Evolutionary conservation across 202 grass and related monocot genomes (phyloP), one percentile per base, ranked within the genome.

Genomic region (Dendrocalamus latiflorus): DNA sequence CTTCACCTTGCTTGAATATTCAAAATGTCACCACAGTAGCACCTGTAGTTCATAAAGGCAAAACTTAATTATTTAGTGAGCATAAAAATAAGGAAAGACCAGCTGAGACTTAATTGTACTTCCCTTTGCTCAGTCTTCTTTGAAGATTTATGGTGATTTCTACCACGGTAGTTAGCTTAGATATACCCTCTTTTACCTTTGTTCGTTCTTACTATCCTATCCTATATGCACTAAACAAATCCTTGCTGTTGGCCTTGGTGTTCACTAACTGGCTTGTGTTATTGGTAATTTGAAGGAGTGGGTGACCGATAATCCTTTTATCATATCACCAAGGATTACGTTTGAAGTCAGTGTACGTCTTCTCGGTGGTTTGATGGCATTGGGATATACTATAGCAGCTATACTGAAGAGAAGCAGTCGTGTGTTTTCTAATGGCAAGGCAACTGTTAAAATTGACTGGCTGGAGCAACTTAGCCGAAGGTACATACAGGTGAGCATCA

Each of bases 281-380:
- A 65, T 79, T 88, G 39, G 24, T 87, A 70, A 66, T 84, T 75
- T 42, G 51, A 83, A 98, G 96, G 93, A 98, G 82, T 98, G 93
- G 96, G 96, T 98, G 47, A 93, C 93, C 15, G 96, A 98, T 76
- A 91, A 84, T 84, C 87, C 93, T 59, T 98, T 98, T 81, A 95
- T 98, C 65, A 98, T 98, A 89, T 98, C 96, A 74, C 96, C 96
- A 34, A 95, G 96, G 81, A 98, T 98, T 85, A 93, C 91, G 85
- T 98, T 98, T 84, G 93, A 98, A 91, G 96, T 98, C 68, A 92
- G 91, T 44, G 96, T 98, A 64, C 90, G 96, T 39, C 96, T 98
- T 95, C 91, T 98, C 87, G 96, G 96, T 80, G 96, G 96, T 84
- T 88, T 98, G 72, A 98, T 98, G 96, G 96, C 96, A 3, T 79